A percentile compares a stretch with the other conserved stretches of the same genome.
Evolutionary conservation across 352 stramenopile species (phyloP).

Genomic region (Pythium plurisporium): DNA sequence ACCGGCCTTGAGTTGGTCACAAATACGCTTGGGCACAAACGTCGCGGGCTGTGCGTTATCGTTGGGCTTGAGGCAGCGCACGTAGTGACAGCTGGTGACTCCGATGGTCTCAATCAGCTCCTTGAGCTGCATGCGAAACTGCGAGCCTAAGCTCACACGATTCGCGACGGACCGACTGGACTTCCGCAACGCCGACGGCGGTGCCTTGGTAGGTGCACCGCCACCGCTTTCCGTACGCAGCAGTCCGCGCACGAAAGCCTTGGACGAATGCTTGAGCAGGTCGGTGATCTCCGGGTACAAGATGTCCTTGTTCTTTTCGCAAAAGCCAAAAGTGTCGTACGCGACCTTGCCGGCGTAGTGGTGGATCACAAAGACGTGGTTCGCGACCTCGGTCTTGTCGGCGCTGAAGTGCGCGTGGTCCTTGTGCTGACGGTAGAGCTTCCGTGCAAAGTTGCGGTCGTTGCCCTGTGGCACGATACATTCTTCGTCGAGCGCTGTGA

Average conservation of each 20-base stretch:
- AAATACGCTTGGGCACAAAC: slow-evolving; percentile 90
- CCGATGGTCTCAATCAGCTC: slow-evolving; percentile 93
- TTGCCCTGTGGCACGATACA: slow-evolving; percentile 87
- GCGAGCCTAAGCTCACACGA: slow-evolving; percentile 66
- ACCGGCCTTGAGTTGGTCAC: slow-evolving; percentile 96
- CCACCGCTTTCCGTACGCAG: slow-evolving; percentile 26
- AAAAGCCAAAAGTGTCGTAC: slow-evolving; percentile 93
- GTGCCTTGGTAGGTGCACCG: background rate
- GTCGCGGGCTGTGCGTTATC: slow-evolving; percentile 86
- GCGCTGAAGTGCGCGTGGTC: slow-evolving; percentile 67
- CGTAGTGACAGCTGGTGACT: slow-evolving; percentile 94
- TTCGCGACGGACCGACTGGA: slow-evolving; percentile 28
- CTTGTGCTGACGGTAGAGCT: slow-evolving; percentile 71
- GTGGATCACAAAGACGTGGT: slow-evolving; percentile 76
- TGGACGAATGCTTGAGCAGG: slow-evolving; percentile 65
- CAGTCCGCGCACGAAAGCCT: slow-evolving; percentile 63
- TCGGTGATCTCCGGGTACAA: slow-evolving; percentile 82
- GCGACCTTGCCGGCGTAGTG: slow-evolving; percentile 94
- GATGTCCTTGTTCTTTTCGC: slow-evolving; percentile 96
- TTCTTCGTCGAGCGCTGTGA: slow-evolving; percentile 87
- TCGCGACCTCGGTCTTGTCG: slow-evolving; percentile 72
- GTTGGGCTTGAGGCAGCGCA: slow-evolving; percentile 99
- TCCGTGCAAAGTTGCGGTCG: slow-evolving; percentile 83
- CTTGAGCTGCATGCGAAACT: slow-evolving; percentile 92
- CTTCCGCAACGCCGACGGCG: slow-evolving; percentile 31